Base-by-base conservation (phyloP, 2,329 filamentous ascomycete genomes). In the Gaeumannomyces tritici region DNA sequence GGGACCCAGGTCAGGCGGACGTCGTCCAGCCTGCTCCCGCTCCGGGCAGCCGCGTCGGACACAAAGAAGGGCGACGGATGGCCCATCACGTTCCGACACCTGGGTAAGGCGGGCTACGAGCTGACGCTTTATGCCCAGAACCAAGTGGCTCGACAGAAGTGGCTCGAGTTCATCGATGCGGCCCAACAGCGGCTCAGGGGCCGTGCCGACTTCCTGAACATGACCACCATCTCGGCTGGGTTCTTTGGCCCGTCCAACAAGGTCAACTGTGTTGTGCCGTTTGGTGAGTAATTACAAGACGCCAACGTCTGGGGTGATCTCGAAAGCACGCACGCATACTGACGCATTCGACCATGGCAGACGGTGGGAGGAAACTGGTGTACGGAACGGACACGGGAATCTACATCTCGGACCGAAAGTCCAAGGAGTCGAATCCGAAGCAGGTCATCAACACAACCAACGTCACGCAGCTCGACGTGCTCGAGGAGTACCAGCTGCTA, bases 21-120 rank as follows among this genome's bases (percentile, higher is more conserved):
- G 18, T 96, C 93, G 1, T 95, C 92, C 3, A 93, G 91, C 73
- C 80, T 98, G 69, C 85, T 96, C 57, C 80, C 83, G 47, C 76
- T 83, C 57, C 75, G 81, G 59, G 75, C 76, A 62, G 78, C 77
- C 60, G 73, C 75, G 54, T 71, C 73, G 2, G 79, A 82, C 57
- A 83, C 88, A 67, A 86, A 83, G 72, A 84, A 83, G 68, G 76
- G 77, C 56, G 91, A 96, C 69, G 91, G 90, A 58, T 96, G 91
- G 77, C 95, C 95, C 0, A 96, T 99, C 65, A 98, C 93, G 2
- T 99, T 99, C 81, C 88, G 90, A 68, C 92, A 97, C 80, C 83
- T 99, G 64, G 95, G 95, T 59, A 97, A 96, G 75, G 93, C 92
- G 62, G 95, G 93, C 35, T 99, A 97, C 72, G 93, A 97, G 73